These are phyloP conservation scores for Lentinula edodes DNA, from an alignment of 768 basidiomycete species.

Conservation along the genomic window DNA sequence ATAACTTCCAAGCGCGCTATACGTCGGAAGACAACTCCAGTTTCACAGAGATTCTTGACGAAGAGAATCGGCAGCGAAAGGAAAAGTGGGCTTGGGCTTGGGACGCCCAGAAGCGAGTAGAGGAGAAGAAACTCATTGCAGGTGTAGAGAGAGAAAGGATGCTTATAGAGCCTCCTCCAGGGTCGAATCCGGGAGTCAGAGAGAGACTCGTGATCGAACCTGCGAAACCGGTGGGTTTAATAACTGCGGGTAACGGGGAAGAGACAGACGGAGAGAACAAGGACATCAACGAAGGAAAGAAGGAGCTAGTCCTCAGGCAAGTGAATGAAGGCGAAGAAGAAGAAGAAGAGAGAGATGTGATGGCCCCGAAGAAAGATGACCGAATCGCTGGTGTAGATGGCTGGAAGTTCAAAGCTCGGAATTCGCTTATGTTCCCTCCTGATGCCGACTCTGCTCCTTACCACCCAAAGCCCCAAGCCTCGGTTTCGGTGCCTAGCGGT, in stretches of 20 bases:
- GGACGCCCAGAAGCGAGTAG: conserved; percentile 83
- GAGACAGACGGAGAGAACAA: conserved; percentile 19
- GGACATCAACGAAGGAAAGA: conserved; percentile 21
- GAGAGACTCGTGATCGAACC: conserved; percentile 64
- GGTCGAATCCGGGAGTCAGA: conserved; percentile 51
- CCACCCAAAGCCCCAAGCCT: conserved; percentile 30
- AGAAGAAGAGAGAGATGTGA: conserved; percentile 47
- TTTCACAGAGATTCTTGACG: conserved; percentile 87
- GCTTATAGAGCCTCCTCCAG: conserved; percentile 58
- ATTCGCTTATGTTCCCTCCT: conserved; percentile 92
- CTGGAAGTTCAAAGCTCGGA: conserved; percentile 87
- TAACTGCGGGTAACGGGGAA: conserved; percentile 30
- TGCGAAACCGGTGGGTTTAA: conserved; percentile 49
- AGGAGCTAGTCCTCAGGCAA: conserved; percentile 3
- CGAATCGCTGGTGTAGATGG: conserved; percentile 70
- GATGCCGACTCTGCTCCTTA: conserved; percentile 87
- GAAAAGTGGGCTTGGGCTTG: conserved; percentile 91
- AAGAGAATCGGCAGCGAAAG: conserved; percentile 79
- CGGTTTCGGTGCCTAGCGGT: conserved; percentile 20
- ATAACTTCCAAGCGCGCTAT: conserved; percentile 84
- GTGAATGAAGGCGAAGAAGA: conserved; percentile 16
- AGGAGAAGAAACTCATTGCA: conserved; percentile 58
- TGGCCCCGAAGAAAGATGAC: conserved; percentile 76
- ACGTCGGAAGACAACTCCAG: conserved; percentile 98
- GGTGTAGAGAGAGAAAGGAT: conserved; percentile 63